Evolutionary conservation across 1,284 basidiomycete genomes (phyloP).

Genomic region (Leccinum brunneo-olivaceum): DNA sequence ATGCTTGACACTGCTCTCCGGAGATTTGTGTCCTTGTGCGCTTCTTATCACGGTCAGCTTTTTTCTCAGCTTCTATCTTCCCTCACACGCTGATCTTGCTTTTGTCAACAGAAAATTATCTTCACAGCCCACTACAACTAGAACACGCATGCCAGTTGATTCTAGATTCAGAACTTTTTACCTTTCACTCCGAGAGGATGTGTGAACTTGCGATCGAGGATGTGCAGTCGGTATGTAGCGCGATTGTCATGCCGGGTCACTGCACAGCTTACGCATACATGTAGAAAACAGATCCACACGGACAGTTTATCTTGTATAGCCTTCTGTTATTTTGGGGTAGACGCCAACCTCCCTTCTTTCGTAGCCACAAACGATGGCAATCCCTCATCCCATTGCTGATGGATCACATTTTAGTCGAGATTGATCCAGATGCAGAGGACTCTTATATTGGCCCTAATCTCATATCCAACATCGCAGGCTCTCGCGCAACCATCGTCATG

Average conservation of each 20-base stretch:
- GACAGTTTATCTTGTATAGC: slow-evolving; percentile 75
- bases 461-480: slow-evolving; percentile 30
- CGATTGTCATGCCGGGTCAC: neutral
- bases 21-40: slow-evolving; percentile 72
- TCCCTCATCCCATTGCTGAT: slow-evolving; percentile 77
- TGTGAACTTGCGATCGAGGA: slow-evolving; percentile 70
- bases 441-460: slow-evolving; percentile 41
- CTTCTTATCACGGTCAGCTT: slow-evolving; percentile 78
- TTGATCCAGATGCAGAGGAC: slow-evolving; percentile 62
- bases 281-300: slow-evolving; percentile 85
- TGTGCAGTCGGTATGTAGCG: slow-evolving; percentile 52
- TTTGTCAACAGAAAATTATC: slow-evolving; percentile 59
- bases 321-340: slow-evolving; percentile 74
- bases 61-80: slow-evolving; percentile 5
- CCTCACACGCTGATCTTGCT: slow-evolving; percentile 8
- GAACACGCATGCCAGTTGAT: slow-evolving; percentile 73
- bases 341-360: slow-evolving; percentile 62
- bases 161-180: slow-evolving; percentile 77
- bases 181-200: slow-evolving; percentile 86
- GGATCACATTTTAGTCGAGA: slow-evolving; percentile 67
- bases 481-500: slow-evolving; percentile 33
- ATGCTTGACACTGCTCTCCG: slow-evolving; percentile 73
- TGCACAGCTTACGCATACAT: slow-evolving; percentile 5
- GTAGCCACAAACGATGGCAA: slow-evolving; percentile 76
- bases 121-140: slow-evolving; percentile 74